Percentiles rank a stretch among this genome's conserved stretches.
Conservation (phyloP, 2,329 filamentous ascomycete species). For the Epichloe glyceriae region DNA sequence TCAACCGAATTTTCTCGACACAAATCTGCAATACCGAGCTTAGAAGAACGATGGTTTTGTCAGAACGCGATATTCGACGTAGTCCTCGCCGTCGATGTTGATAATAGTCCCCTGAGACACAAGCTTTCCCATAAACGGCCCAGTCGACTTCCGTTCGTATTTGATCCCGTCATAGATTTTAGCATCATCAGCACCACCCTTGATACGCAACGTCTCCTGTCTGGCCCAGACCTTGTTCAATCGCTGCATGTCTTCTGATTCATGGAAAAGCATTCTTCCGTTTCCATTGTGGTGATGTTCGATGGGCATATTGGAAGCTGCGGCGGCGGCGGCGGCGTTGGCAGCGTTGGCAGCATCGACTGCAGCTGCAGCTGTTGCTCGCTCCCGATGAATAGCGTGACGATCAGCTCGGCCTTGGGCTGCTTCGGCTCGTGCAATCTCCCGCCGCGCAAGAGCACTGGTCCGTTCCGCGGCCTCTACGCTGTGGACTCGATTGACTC, state of each 20-base stretch:
- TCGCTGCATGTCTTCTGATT: constrained; percentile 35
- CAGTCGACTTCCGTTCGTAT: constrained; percentile 48
- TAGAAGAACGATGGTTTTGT: constrained; percentile 51
- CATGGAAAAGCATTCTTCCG: constrained; percentile 26
- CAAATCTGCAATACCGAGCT: not conserved
- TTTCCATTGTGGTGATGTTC: constrained; percentile 10
- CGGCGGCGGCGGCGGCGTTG: constrained; percentile 10
- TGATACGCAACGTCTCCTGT: constrained; percentile 35
- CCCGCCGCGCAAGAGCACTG: constrained; percentile 35
- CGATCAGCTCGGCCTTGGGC: constrained; percentile 38
- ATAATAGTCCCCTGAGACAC: constrained; percentile 48
- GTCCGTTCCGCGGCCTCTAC: constrained; percentile 31
- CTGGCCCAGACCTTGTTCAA: constrained; percentile 43
- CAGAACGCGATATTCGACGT: constrained; percentile 52
- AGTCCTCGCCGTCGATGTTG: constrained; percentile 54
- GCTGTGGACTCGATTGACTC: constrained; percentile 12
- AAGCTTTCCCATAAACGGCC: constrained; percentile 50
- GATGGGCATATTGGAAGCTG: constrained; percentile 10
- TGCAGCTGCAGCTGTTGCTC: constrained; percentile 20
- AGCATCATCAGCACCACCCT: constrained; percentile 33
- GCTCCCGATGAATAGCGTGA: constrained; percentile 29
- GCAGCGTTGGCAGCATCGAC: constrained; percentile 16
- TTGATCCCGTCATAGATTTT: constrained; percentile 47
- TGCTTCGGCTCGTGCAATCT: constrained; percentile 38
- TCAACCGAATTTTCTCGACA: too few relatives aligned